Evolutionary conservation across 768 basidiomycete genomes (phyloP), one percentile per base, ranked within the genome.

Genomic region (Lactarius evosmus): DNA sequence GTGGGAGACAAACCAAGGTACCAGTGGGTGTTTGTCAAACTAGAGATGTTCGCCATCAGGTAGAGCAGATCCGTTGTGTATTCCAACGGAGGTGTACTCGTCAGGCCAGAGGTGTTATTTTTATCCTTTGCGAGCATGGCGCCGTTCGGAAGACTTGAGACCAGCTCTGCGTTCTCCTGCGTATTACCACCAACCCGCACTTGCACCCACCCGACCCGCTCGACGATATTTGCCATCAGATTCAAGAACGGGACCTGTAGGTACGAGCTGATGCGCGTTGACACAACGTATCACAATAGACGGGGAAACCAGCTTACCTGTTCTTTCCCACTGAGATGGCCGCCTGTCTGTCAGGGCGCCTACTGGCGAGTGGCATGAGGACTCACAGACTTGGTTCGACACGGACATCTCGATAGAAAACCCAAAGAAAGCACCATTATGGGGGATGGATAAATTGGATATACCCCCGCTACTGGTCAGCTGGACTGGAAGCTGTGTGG

Each of bases 341-440:
- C 44, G 2, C 9, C 44, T 38, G 7, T 54, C 58, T 33, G 55
- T 64, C 32, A 57, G 41, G 22, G 12, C 58, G 22, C 29, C 29
- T n/a, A 55, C 22, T 0, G 9, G 11, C 1, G 32, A 44, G 36
- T 11, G 22, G 29, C 0, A 32, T 1, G 19, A 44, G 14, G 38
- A 83, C 85, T 75, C 73, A 88, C 87, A 74, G 65, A 89, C 79
- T 77, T 84, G 83, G 59, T 82, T 83, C 14, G 85, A 78, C 7
- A 92, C 85, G 36, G 88, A 89, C 78, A 89, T 81, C 73, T 92
- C 89, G 34, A 93, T 80, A 2, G 86, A 89, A 70, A 92, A 89
- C 2, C 88, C 89, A 57, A 85, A 79, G 69, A 90, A 91, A 14
- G 81, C 79, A 12, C 85, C 86, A 34, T 72, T 72, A 54, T 78